Evolutionary conservation across 2,329 filamentous ascomycete genomes (phyloP).

Genomic region (Lasiodiplodia hormozganensis): DNA sequence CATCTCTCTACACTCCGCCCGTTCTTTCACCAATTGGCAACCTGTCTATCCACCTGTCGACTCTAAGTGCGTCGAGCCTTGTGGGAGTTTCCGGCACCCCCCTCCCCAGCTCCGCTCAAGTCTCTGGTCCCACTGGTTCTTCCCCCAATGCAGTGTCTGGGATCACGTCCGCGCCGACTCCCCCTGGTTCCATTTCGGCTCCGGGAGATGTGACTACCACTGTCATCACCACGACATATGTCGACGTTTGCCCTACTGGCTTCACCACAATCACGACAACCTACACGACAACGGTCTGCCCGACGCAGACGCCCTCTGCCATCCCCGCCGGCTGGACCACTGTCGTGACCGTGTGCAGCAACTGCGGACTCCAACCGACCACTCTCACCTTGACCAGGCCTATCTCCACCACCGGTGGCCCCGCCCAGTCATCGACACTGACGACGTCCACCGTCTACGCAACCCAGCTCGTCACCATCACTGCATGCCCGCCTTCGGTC

Average conservation of each 20-base stretch:
- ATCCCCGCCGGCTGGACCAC: constrained; percentile 38
- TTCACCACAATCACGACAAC: constrained; percentile 42
- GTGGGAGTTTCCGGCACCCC: neutral
- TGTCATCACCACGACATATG: constrained; percentile 39
- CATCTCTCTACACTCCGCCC: neutral
- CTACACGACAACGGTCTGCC: constrained; percentile 36
- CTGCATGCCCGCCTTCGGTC: constrained; percentile 14
- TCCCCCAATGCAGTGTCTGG: neutral
- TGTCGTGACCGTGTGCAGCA: constrained; percentile 39
- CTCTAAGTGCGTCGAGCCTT: neutral
- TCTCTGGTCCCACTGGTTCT: constrained; percentile 1
- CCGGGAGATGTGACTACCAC: constrained; percentile 26
- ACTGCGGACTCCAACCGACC: constrained; percentile 37
- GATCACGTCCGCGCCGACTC: constrained; percentile 4
- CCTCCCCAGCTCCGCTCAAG: neutral
- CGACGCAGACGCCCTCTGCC: constrained; percentile 28
- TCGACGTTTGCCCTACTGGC: constrained; percentile 45
- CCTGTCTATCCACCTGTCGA: neutral
- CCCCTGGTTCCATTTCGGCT: neutral
- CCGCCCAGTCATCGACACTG: neutral
- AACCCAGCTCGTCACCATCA: constrained; percentile 19
- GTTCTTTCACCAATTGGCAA: neutral
- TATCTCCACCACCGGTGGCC: neutral
- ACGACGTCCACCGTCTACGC: constrained; percentile 20
- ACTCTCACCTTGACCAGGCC: constrained; percentile 38